A percentile compares a stretch with the other conserved stretches of the same genome.
phyloP scores from a whole-genome alignment of 352 stramenopile species.

The Pythium grandisporangium region DNA sequence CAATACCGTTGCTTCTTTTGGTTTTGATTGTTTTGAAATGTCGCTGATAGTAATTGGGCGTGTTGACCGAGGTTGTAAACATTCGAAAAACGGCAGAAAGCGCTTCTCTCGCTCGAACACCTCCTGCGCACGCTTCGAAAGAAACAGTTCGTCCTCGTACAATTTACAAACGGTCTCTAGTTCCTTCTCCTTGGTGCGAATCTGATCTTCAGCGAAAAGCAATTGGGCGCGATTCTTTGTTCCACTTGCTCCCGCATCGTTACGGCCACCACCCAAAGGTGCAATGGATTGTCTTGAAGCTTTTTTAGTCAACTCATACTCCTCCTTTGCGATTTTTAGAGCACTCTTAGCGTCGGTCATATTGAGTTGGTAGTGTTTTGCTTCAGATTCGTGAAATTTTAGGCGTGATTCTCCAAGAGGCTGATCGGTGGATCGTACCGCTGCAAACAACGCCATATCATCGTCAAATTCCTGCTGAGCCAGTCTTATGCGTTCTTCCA shows the following conservation, averaged over 20 bases:
- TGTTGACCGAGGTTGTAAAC: constrained; percentile 14
- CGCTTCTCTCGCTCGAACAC: constrained; percentile 45
- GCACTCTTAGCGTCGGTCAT: constrained; percentile 34
- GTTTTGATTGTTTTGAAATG: too few relatives aligned
- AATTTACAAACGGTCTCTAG: constrained; percentile 35
- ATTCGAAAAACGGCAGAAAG: constrained; percentile 55
- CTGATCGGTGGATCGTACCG: constrained; percentile 24
- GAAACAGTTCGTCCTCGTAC: constrained; percentile 67
- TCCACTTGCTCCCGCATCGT: too few relatives aligned
- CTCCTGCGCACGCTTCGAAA: constrained; percentile 50
- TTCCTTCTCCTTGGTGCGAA: constrained; percentile 47
- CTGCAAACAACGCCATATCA: constrained; percentile 22
- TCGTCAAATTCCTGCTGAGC: constrained; percentile 27
- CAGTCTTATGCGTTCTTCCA: constrained; percentile 28
- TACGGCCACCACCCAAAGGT: constrained; percentile 17
- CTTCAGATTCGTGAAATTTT: constrained; percentile 52
- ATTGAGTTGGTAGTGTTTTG: constrained; percentile 31
- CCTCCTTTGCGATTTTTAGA: constrained; percentile 43
- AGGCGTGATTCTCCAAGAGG: constrained; percentile 42
- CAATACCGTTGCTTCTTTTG: constrained; percentile 27
- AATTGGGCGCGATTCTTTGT: constrained; percentile 61
- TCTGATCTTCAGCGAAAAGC: constrained; percentile 67
- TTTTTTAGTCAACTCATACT: constrained; percentile 60
- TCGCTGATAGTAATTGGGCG: background rate
- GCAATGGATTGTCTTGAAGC: too few relatives aligned